Conservation (phyloP, 2,329 filamentous ascomycete genomes). For the Atkinsonella hypoxylon region DNA sequence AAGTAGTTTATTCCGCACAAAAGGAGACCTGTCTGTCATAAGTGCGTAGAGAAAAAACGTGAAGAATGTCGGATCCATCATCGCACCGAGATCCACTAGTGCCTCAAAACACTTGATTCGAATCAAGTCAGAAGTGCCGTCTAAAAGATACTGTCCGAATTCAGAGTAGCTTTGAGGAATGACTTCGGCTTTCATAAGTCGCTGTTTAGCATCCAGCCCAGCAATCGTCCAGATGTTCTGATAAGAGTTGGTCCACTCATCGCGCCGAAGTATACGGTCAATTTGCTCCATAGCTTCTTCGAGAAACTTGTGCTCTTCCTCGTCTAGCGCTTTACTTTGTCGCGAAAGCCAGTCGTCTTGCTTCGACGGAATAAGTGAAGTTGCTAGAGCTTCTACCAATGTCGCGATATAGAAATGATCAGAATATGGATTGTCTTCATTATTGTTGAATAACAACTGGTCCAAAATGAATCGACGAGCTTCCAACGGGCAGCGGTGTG, state of each 20-base stretch:
- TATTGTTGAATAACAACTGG: slow-evolving; percentile 87
- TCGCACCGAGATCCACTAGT: slow-evolving; percentile 49
- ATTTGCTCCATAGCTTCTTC: slow-evolving; percentile 48
- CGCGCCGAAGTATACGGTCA: slow-evolving; percentile 53
- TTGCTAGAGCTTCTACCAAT: slow-evolving; percentile 53
- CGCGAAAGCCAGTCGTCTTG: slow-evolving; percentile 32
- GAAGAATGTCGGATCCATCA: slow-evolving; percentile 43
- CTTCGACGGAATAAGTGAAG: slow-evolving; percentile 41
- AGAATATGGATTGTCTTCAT: slow-evolving; percentile 76
- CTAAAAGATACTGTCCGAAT: slow-evolving; percentile 53
- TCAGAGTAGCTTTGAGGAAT: slow-evolving; percentile 41
- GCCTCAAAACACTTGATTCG: slow-evolving; percentile 55
- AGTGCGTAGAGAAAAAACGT: slow-evolving; percentile 44
- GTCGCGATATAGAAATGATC: slow-evolving; percentile 82
- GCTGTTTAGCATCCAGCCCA: slow-evolving; percentile 47
- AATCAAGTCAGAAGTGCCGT: slow-evolving; percentile 50
- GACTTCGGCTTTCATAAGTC: slow-evolving; percentile 51
- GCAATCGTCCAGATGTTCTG: slow-evolving; percentile 56
- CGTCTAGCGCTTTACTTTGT: slow-evolving; percentile 32
- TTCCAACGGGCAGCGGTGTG: slow-evolving; percentile 62
- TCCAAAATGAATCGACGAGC: slow-evolving; percentile 80
- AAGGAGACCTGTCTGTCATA: slow-evolving; percentile 52
- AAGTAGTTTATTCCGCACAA: slow-evolving; percentile 47
- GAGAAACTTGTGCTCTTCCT: slow-evolving; percentile 37
- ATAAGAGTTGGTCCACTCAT: slow-evolving; percentile 57